Evolutionary conservation across 768 basidiomycete genomes (phyloP).

Genomic region (Goffeauzyma gilvescens): DNA sequence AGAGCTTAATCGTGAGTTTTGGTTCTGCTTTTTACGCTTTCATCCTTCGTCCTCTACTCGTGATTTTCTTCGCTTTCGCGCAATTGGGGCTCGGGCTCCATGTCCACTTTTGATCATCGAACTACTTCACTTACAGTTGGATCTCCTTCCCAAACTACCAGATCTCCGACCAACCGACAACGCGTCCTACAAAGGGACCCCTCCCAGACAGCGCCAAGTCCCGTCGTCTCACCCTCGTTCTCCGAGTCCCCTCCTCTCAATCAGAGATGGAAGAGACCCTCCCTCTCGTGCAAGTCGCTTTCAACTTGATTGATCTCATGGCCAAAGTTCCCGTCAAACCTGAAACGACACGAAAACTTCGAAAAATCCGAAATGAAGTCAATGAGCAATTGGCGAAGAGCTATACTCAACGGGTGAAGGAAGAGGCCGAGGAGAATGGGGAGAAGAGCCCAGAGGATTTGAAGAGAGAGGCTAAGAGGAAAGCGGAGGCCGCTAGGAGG

Average conservation of each 20-base stretch:
- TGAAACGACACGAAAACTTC: conserved; percentile 61
- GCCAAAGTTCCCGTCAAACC: conserved; percentile 44
- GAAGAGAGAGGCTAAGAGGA: conserved; percentile 25
- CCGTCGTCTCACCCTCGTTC: conserved; percentile 56
- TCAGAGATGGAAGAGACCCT: conserved; percentile 39
- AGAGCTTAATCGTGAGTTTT: conserved; percentile 54
- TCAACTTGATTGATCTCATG: conserved; percentile 56
- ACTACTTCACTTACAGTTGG: too few species aligned
- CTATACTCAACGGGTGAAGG: conserved; percentile 25
- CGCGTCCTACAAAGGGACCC: conserved; percentile 42
- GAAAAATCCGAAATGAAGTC: conserved; percentile 52
- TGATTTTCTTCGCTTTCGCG: too few species aligned
- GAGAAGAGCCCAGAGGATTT: conserved; percentile 28
- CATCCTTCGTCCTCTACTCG: neutral
- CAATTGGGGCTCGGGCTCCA: too few species aligned
- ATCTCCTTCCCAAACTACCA: too few species aligned
- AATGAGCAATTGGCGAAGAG: conserved; percentile 39
- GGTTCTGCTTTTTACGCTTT: neutral
- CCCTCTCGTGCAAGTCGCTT: conserved; percentile 47
- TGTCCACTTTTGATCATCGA: neutral
- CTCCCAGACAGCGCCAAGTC: conserved; percentile 40
- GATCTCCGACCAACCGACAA: conserved; percentile 68
- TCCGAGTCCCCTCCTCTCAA: conserved; percentile 39
- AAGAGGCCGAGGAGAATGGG: conserved; percentile 25
- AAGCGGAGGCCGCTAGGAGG: conserved; percentile 16